These are phyloP conservation scores for Ustulina deusta DNA, from an alignment of 2,329 filamentous ascomycete genomes.

Conservation along the genomic window DNA sequence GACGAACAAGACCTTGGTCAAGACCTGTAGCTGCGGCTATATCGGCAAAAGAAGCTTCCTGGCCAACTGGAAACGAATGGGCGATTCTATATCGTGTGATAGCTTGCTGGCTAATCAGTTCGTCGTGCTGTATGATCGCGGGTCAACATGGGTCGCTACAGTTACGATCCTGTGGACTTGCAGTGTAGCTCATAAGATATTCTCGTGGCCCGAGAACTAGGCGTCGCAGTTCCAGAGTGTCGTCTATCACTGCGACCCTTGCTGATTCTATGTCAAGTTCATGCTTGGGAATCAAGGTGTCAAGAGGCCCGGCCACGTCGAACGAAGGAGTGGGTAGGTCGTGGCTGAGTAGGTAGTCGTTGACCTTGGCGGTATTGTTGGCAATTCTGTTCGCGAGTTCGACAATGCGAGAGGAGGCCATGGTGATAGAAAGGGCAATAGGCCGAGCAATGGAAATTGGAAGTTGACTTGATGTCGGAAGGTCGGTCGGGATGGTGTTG, in stretches of 20 bases:
- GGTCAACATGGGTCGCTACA: not conserved
- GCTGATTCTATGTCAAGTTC: constrained; percentile 34
- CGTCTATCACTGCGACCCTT: constrained; percentile 42
- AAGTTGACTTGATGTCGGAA: not conserved
- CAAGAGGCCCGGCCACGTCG: constrained; percentile 37
- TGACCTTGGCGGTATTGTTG: constrained; percentile 27
- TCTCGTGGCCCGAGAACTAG: constrained; percentile 43
- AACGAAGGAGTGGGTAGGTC: constrained; percentile 40
- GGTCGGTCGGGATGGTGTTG: not conserved
- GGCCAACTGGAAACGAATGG: constrained; percentile 43
- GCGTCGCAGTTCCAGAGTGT: constrained; percentile 41
- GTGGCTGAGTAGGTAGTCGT: constrained; percentile 32
- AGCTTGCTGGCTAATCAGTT: constrained; percentile 46
- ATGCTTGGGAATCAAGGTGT: constrained; percentile 34
- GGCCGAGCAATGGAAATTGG: not conserved
- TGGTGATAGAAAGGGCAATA: constrained; percentile 7
- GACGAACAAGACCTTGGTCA: constrained; percentile 35
- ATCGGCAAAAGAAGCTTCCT: constrained; percentile 40
- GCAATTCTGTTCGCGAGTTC: constrained; percentile 38
- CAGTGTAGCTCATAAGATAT: constrained; percentile 42
- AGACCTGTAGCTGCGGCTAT: constrained; percentile 41
- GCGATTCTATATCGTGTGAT: constrained; percentile 43
- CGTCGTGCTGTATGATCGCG: constrained; percentile 37
- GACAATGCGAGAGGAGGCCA: constrained; percentile 37
- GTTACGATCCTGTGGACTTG: not conserved